Conservation (phyloP, 192 early-diverging fungal genomes). For the Physocladia obscura region DNA sequence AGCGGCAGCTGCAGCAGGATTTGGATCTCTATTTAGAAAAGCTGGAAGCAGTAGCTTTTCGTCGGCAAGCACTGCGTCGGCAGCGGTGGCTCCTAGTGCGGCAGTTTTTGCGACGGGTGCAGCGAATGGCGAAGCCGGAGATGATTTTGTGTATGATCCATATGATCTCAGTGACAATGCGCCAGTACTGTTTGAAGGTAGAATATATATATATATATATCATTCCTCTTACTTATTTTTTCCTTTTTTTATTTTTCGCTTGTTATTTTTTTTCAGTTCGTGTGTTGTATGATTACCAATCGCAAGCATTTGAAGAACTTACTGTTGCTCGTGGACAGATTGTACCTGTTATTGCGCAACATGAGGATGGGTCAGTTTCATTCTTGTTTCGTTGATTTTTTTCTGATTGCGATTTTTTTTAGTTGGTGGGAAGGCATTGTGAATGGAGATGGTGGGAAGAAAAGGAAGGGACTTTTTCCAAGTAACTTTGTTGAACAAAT, state of each 20-base stretch:
- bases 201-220: background rate
- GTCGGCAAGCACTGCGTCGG: background rate
- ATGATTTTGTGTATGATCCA: conserved; percentile 49
- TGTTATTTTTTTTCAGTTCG: conserved; percentile 34
- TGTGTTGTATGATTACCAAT: conserved; percentile 50
- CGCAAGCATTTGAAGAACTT: conserved; percentile 54
- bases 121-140: conserved; percentile 6
- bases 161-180: conserved; percentile 43
- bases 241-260: background rate
- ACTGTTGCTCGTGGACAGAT: conserved; percentile 46
- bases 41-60: background rate
- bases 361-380: conserved; percentile 56
- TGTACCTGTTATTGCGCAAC: conserved; percentile 52
- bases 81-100: background rate
- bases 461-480: conserved; percentile 53
- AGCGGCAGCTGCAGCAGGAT: background rate
- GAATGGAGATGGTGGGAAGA: conserved; percentile 32
- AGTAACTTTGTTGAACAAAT: conserved; percentile 51
- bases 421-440: conserved; percentile 57
- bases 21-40: conserved; percentile 14
- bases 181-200: conserved; percentile 41
- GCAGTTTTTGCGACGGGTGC: background rate
- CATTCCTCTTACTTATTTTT: background rate
- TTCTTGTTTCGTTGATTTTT: background rate
- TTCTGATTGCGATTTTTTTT: background rate